Evolutionary conservation across 225 moss, liverwort and hornwort genomes (phyloP).

Genomic region (Climacium dendroides): DNA sequence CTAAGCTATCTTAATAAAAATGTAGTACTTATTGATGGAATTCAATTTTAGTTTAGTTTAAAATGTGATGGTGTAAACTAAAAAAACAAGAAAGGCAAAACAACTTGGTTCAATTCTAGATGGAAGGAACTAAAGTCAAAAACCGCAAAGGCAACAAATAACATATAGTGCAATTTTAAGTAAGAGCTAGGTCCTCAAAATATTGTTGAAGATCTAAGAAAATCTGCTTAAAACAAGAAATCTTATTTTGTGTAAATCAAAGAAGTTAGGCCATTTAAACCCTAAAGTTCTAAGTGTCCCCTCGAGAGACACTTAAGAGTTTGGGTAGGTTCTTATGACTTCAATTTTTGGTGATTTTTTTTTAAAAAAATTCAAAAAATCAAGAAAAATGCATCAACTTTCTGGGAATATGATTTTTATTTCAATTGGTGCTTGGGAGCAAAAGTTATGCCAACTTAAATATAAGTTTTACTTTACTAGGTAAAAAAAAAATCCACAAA

Average conservation of each 20-base stretch:
- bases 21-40: neutral
- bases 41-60: neutral
- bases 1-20: neutral
- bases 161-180: neutral
- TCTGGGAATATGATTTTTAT: too few species aligned
- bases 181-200: neutral
- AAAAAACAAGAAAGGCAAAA: neutral
- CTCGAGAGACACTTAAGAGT: too few species aligned
- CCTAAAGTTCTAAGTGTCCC: too few species aligned
- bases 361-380: too few species aligned
- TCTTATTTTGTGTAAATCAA: neutral
- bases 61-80: neutral
- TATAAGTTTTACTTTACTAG: too few species aligned
- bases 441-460: too few species aligned
- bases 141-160: fast-evolving
- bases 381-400: too few species aligned
- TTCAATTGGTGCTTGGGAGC: too few species aligned
- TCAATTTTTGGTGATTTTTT: too few species aligned
- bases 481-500: too few species aligned
- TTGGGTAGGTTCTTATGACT: too few species aligned
- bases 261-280: neutral
- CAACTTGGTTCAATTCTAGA: neutral
- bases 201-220: neutral
- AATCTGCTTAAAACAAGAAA: fast-evolving
- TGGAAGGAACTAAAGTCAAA: neutral